phyloP scores from a whole-genome alignment of 108 stramenopile species.

The Epithemia pelagica region DNA sequence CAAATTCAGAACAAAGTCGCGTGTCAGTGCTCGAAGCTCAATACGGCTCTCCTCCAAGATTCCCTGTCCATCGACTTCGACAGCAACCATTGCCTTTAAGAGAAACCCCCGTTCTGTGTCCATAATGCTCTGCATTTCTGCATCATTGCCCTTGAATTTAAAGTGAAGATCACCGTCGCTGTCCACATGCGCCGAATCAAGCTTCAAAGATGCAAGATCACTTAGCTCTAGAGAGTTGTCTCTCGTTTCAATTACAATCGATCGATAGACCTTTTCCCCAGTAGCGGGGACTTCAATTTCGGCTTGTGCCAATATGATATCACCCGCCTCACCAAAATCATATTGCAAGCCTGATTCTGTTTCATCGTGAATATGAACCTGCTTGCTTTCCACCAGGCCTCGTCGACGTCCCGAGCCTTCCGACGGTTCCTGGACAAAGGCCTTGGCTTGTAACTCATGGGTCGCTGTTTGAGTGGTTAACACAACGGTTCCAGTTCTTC shows the following conservation, averaged over 20 bases:
- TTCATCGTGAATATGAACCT: not conserved
- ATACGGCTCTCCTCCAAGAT: not conserved
- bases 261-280: not conserved
- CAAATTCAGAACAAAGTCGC: not conserved
- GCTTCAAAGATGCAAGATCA: not conserved
- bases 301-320: not conserved
- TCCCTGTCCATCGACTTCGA: not conserved
- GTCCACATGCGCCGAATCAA: not conserved
- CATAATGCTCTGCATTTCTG: too few relatives aligned
- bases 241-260: not conserved
- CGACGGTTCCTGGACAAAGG: not conserved
- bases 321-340: not conserved
- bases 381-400: not conserved
- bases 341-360: not conserved
- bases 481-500: not conserved
- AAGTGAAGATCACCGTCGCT: not conserved
- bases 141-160: not conserved
- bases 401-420: not conserved
- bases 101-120: not conserved
- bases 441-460: not conserved
- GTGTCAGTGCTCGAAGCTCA: not conserved
- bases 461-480: not conserved
- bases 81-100: not conserved
- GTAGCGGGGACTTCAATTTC: not conserved
- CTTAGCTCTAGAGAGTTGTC: not conserved